phyloP scores from a whole-genome alignment of 2,329 filamentous ascomycete genomes.

The Xylaria sp. region DNA sequence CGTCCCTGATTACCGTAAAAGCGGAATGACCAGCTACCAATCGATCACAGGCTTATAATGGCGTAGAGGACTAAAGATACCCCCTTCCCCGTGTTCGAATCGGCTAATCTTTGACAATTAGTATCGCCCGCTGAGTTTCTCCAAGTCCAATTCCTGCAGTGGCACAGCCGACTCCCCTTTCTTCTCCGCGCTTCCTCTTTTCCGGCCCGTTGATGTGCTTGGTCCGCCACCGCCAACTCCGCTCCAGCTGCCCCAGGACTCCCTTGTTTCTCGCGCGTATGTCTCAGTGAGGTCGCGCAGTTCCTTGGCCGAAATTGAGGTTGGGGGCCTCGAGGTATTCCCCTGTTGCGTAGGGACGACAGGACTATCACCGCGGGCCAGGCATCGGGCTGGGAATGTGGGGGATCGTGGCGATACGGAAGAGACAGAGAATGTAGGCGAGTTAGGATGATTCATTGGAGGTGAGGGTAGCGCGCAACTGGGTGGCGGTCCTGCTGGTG shows the following conservation, averaged over 20 bases:
- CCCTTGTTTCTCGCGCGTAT: constrained; percentile 45
- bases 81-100: neutral
- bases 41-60: neutral
- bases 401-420: constrained; percentile 40
- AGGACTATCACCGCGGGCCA: constrained; percentile 21
- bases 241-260: constrained; percentile 52
- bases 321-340: constrained; percentile 18
- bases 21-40: constrained; percentile 13
- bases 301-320: constrained; percentile 43
- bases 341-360: constrained; percentile 15
- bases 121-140: constrained; percentile 44
- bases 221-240: constrained; percentile 40
- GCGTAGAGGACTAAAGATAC: neutral
- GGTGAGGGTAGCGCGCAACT: constrained; percentile 54
- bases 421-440: constrained; percentile 32
- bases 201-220: constrained; percentile 30
- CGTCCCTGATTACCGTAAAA: neutral
- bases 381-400: constrained; percentile 38
- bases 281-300: constrained; percentile 48
- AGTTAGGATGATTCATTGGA: constrained; percentile 37
- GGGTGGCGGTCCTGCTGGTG: constrained; percentile 56
- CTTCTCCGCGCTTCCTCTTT: constrained; percentile 34
- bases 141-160: constrained; percentile 42
- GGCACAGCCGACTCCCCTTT: constrained; percentile 30
- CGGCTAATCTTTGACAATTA: constrained; percentile 16